Conservation (phyloP, 2,329 filamentous ascomycete species). For the Fusarium torulosum region DNA sequence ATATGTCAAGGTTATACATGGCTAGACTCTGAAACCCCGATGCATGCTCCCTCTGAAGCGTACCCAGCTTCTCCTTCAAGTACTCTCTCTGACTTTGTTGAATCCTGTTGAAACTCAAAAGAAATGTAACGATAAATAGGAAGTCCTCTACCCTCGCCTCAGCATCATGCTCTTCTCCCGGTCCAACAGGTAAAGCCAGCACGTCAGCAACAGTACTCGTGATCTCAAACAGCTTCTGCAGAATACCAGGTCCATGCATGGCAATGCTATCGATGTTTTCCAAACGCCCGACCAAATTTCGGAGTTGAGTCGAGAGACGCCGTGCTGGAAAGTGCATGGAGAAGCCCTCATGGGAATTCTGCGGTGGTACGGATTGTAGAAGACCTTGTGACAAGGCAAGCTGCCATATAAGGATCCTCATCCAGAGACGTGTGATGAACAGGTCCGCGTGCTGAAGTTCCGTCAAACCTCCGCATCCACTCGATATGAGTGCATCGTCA, state of each 20-base stretch:
- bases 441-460: slow-evolving; percentile 58
- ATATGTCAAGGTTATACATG: slow-evolving; percentile 1
- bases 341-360: slow-evolving; percentile 53
- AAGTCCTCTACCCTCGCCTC: slow-evolving; percentile 65
- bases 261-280: slow-evolving; percentile 60
- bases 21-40: slow-evolving; percentile 25
- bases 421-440: slow-evolving; percentile 57
- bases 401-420: slow-evolving; percentile 58
- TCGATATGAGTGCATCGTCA: slow-evolving; percentile 41
- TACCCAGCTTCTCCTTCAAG: slow-evolving; percentile 56
- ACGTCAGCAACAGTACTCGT: slow-evolving; percentile 71
- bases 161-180: slow-evolving; percentile 56
- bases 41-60: slow-evolving; percentile 45
- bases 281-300: slow-evolving; percentile 53
- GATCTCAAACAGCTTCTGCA: slow-evolving; percentile 71
- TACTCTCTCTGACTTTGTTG: slow-evolving; percentile 59
- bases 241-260: slow-evolving; percentile 68
- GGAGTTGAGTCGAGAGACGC: slow-evolving; percentile 55
- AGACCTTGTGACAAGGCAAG: slow-evolving; percentile 56
- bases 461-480: slow-evolving; percentile 47
- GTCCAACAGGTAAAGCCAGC: slow-evolving; percentile 62
- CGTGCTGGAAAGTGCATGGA: slow-evolving; percentile 56
- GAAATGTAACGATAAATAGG: slow-evolving; percentile 63
- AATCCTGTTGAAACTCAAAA: slow-evolving; percentile 64
- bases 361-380: slow-evolving; percentile 51